These are phyloP conservation scores for Aspergillus niger DNA, from an alignment of 2,329 filamentous ascomycete species.

Conservation along the genomic window DNA sequence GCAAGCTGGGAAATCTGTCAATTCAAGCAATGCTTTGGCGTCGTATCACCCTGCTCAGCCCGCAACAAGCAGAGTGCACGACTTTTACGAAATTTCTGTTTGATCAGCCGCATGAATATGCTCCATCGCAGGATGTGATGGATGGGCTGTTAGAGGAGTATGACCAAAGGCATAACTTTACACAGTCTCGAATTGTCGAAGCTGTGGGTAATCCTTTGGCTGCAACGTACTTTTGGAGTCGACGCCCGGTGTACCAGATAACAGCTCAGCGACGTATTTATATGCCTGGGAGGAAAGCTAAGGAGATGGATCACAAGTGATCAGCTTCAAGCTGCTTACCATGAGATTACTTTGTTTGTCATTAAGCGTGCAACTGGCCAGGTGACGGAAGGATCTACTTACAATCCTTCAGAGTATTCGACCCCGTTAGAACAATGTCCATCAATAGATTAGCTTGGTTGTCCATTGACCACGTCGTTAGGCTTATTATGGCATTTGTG, in stretches of 20 bases:
- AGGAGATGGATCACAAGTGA: no score
- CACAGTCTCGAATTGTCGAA: neutral
- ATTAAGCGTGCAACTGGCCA: no score
- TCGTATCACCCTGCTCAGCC: neutral
- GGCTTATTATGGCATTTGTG: no score
- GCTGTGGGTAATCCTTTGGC: neutral
- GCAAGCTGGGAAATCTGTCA: neutral
- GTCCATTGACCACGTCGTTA: no score
- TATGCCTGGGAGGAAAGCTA: no score
- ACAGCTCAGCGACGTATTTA: neutral
- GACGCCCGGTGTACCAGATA: neutral
- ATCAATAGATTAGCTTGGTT: no score
- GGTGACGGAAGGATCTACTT: no score
- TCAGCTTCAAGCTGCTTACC: neutral
- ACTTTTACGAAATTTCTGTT: neutral
- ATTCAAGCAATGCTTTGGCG: neutral
- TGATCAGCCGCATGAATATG: neutral
- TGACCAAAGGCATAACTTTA: conserved; percentile 1
- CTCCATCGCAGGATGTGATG: neutral
- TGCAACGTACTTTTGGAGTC: neutral
- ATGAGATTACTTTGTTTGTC: neutral
- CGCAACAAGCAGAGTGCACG: neutral
- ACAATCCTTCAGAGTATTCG: no score
- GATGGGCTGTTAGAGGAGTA: neutral
- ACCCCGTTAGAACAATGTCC: no score